A percentile compares a stretch with the other conserved stretches of the same genome.
These are phyloP conservation scores for Colletotrichum spaethianum DNA, from an alignment of 2,329 filamentous ascomycete genomes.

Conservation along the genomic window DNA sequence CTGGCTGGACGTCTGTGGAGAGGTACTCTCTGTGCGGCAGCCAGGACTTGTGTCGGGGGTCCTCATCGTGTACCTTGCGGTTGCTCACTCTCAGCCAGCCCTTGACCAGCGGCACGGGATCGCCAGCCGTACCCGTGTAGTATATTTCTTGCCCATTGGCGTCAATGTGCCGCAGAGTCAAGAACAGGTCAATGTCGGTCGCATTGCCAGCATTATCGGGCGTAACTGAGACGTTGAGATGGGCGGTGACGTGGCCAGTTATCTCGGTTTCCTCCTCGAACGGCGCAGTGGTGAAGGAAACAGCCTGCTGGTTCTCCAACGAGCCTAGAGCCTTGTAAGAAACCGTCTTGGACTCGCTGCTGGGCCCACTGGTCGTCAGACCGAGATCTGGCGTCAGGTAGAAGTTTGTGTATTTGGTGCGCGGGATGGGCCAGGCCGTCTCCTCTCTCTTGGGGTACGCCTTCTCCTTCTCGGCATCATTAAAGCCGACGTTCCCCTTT, in stretches of 20 bases:
- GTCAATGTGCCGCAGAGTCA: constrained; percentile 73
- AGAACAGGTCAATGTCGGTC: constrained; percentile 74
- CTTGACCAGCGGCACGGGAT: constrained; percentile 73
- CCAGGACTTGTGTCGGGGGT: constrained; percentile 66
- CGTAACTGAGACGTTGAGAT: constrained; percentile 75
- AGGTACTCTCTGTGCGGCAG: constrained; percentile 73
- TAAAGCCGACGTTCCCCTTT: constrained; percentile 77
- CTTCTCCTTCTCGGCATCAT: constrained; percentile 73
- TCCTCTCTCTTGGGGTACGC: constrained; percentile 69
- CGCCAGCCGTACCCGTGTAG: constrained; percentile 77
- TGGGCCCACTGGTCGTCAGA: constrained; percentile 53
- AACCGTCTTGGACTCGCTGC: constrained; percentile 50
- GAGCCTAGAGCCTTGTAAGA: constrained; percentile 73
- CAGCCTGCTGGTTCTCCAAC: constrained; percentile 64
- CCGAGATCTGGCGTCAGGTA: constrained; percentile 66
- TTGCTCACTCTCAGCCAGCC: constrained; percentile 74
- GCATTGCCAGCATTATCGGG: constrained; percentile 60
- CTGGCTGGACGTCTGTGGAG: constrained; percentile 67
- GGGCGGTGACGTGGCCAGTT: constrained; percentile 76
- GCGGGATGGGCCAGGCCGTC: constrained; percentile 75
- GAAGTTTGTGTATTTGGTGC: constrained; percentile 75
- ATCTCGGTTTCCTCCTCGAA: constrained; percentile 78
- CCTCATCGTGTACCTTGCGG: constrained; percentile 65
- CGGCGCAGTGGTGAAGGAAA: constrained; percentile 70
- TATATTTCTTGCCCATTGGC: constrained; percentile 69